These are phyloP conservation scores for Piromyces finnis DNA, from an alignment of 192 early-diverging fungal genomes.

Conservation along the genomic window DNA sequence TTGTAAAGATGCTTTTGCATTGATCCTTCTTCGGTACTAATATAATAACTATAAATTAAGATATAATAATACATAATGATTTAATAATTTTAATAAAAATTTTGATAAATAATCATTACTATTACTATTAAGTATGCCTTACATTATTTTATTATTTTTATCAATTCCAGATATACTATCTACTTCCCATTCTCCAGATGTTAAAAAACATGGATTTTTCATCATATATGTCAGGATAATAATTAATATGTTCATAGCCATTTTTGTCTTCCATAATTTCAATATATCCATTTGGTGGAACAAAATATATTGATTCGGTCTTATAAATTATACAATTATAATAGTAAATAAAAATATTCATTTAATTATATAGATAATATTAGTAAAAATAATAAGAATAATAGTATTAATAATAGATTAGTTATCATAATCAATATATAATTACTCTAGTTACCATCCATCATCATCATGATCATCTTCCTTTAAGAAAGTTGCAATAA, in stretches of 20 bases:
- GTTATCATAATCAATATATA: too few relatives aligned
- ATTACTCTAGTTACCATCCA: constrained; percentile 17
- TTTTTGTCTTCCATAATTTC: constrained; percentile 23
- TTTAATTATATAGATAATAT: too few relatives aligned
- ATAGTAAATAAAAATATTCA: too few relatives aligned
- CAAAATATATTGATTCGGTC: not conserved
- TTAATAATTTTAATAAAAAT: too few relatives aligned
- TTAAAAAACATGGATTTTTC: constrained; percentile 3
- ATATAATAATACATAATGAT: too few relatives aligned
- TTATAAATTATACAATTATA: too few relatives aligned
- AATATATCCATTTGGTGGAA: constrained; percentile 10
- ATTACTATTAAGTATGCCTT: not conserved
- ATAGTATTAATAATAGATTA: too few relatives aligned
- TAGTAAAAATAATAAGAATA: too few relatives aligned
- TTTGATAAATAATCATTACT: too few relatives aligned
- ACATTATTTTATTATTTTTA: constrained; percentile 11
- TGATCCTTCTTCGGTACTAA: constrained; percentile 17
- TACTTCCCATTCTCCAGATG: constrained; percentile 23
- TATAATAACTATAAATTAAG: constrained; percentile 15
- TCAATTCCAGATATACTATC: constrained; percentile 13
- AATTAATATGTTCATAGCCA: constrained; percentile 8
- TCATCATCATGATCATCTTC: constrained; percentile 21
- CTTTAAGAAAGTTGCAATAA: constrained; percentile 48
- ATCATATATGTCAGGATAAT: not conserved
- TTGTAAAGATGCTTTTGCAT: constrained; percentile 28